phyloP scores from a whole-genome alignment of 2,329 filamentous ascomycete species.

The Chaetomiaceae sp. region DNA sequence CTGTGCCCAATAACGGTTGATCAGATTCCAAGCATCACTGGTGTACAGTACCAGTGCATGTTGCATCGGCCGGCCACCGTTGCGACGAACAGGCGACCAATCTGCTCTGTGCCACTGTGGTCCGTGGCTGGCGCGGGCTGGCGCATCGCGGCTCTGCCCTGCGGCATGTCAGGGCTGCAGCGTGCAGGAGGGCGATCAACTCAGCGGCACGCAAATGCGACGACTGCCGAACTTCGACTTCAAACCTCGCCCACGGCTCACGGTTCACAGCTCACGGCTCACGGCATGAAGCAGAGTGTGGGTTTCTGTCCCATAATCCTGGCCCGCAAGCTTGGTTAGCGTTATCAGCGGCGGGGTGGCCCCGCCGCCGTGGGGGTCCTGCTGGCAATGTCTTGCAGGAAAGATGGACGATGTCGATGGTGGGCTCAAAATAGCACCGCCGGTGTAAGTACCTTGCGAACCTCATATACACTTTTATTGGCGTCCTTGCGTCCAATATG shows the following conservation, averaged over 20 bases:
- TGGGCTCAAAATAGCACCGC: background rate
- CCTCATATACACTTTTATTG: background rate
- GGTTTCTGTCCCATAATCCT: background rate
- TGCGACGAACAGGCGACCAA: background rate
- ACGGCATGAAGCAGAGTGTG: background rate
- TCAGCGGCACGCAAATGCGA: background rate
- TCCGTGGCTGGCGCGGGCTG: background rate
- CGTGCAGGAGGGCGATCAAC: background rate
- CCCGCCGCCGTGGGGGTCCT: background rate
- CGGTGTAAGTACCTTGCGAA: background rate
- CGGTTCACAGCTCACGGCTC: background rate
- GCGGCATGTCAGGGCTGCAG: slow-evolving; percentile 3
- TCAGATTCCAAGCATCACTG: background rate
- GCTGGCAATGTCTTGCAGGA: background rate
- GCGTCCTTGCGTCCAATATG: background rate
- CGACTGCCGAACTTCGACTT: background rate
- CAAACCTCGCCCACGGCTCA: too few relatives aligned
- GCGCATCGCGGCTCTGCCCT: slow-evolving; percentile 7
- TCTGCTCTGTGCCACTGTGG: too few relatives aligned
- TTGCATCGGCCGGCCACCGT: background rate
- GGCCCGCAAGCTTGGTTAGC: too few relatives aligned
- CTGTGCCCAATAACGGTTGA: background rate
- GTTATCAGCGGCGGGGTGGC: too few relatives aligned
- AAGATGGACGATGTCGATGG: background rate
- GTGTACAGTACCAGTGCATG: background rate